These are phyloP conservation scores for Chalciporus piperatus DNA, from an alignment of 768 basidiomycete species.

Conservation along the genomic window DNA sequence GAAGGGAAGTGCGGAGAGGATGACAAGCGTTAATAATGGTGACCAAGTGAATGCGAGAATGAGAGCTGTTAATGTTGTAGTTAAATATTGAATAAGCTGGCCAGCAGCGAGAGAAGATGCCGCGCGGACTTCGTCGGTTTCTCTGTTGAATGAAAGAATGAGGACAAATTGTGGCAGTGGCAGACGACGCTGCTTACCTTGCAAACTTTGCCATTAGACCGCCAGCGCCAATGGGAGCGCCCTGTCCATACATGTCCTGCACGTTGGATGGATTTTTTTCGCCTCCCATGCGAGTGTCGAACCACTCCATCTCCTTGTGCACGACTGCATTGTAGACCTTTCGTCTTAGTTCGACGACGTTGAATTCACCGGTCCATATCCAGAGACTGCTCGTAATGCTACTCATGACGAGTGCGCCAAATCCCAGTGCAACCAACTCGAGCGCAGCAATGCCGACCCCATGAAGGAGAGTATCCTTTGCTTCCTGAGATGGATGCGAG, in stretches of 20 bases:
- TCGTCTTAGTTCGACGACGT: conserved; percentile 63
- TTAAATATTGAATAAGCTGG: conserved; percentile 74
- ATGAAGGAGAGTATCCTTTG: conserved; percentile 52
- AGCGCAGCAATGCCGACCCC: conserved; percentile 61
- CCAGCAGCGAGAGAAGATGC: conserved; percentile 82
- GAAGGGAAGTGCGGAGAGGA: conserved; percentile 84
- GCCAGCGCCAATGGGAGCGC: conserved; percentile 71
- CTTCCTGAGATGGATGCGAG: conserved; percentile 34
- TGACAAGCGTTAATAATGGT: conserved; percentile 84
- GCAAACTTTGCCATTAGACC: conserved; percentile 94
- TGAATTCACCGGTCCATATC: conserved; percentile 85
- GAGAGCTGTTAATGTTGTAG: conserved; percentile 76
- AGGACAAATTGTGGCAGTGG: background rate
- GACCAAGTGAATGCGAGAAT: conserved; percentile 79
- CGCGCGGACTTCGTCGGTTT: conserved; percentile 90
- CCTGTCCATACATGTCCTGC: conserved; percentile 35
- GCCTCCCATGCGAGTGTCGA: conserved; percentile 72
- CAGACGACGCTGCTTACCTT: conserved; percentile 42
- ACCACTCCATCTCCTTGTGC: conserved; percentile 83
- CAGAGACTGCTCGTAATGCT: conserved; percentile 76
- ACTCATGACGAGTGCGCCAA: conserved; percentile 66
- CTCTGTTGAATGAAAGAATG: conserved; percentile 45
- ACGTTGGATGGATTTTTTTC: conserved; percentile 44
- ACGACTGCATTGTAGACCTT: conserved; percentile 68
- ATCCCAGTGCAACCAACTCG: conserved; percentile 62